Evolutionary conservation across 345 rosid species (phyloP).

Genomic region (Cardamine resedifolia): DNA sequence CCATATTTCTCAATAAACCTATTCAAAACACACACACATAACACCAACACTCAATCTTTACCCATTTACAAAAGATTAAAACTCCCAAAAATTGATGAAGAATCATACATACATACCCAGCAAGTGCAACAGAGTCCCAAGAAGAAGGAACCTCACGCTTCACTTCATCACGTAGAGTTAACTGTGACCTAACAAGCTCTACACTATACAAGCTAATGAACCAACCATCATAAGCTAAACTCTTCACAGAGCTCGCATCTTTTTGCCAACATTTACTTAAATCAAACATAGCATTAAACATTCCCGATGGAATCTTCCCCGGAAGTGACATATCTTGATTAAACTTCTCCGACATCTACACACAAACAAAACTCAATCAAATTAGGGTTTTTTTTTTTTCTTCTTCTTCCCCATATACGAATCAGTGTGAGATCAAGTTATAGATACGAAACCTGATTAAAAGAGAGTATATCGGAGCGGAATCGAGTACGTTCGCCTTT

Average conservation of each 20-base stretch:
- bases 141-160: slow-evolving; percentile 77
- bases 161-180: slow-evolving; percentile 63
- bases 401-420: neutral
- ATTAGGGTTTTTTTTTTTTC: neutral
- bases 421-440: neutral
- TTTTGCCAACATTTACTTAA: slow-evolving; percentile 75
- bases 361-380: neutral
- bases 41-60: neutral
- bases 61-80: neutral
- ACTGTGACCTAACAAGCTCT: slow-evolving; percentile 67
- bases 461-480: slow-evolving; percentile 76
- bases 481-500: slow-evolving; percentile 92
- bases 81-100: neutral
- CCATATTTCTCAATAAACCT: slow-evolving; percentile 90
- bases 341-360: slow-evolving; percentile 94
- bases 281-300: slow-evolving; percentile 72
- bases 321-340: slow-evolving; percentile 70
- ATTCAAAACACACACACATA: neutral
- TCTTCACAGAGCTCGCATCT: slow-evolving; percentile 65
- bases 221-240: slow-evolving; percentile 90
- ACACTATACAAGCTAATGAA: slow-evolving; percentile 79
- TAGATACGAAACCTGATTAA: slow-evolving; percentile 58
- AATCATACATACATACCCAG: slow-evolving; percentile 52
- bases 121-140: slow-evolving; percentile 89
- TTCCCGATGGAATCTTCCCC: slow-evolving; percentile 88